Percentiles rank a stretch among this genome's conserved stretches.
Evolutionary conservation across 2,329 filamentous ascomycete species (phyloP).

Genomic region (Tolypocladium endophyticum): DNA sequence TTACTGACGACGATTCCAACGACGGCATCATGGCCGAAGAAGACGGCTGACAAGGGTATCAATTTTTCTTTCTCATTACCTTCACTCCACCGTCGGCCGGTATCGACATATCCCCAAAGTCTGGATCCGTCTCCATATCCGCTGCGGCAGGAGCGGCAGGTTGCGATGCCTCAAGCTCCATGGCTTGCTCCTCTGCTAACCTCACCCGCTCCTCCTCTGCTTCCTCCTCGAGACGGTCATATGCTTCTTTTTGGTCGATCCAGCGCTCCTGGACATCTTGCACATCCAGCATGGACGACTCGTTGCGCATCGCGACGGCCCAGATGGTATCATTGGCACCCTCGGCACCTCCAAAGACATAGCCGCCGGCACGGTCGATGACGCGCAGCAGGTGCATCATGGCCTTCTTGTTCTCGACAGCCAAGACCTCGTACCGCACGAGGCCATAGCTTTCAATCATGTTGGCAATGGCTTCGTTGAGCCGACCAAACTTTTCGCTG

Average conservation of each 20-base stretch:
- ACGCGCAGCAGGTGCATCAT: slow-evolving; percentile 88
- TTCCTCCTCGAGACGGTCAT: slow-evolving; percentile 68
- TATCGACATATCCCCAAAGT: slow-evolving; percentile 41
- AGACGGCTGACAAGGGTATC: slow-evolving; percentile 32
- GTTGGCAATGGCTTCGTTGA: slow-evolving; percentile 80
- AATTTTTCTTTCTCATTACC: slow-evolving; percentile 56
- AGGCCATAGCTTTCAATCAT: slow-evolving; percentile 84
- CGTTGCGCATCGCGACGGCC: slow-evolving; percentile 84
- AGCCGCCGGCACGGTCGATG: slow-evolving; percentile 86
- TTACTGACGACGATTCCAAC: slow-evolving; percentile 28
- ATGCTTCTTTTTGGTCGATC: slow-evolving; percentile 82
- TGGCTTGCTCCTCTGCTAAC: slow-evolving; percentile 24
- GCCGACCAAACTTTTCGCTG: slow-evolving; percentile 65
- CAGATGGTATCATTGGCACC: slow-evolving; percentile 95
- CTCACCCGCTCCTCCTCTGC: slow-evolving; percentile 67
- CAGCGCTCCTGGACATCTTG: slow-evolving; percentile 91
- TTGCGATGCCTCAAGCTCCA: slow-evolving; percentile 21
- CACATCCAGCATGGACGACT: slow-evolving; percentile 65
- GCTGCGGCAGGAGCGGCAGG: slow-evolving; percentile 9
- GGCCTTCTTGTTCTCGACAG: slow-evolving; percentile 91
- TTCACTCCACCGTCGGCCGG: slow-evolving; percentile 57
- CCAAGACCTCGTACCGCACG: slow-evolving; percentile 84
- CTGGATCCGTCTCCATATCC: slow-evolving; percentile 25
- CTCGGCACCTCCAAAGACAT: slow-evolving; percentile 83
- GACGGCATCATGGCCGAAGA: slow-evolving; percentile 35